These are phyloP conservation scores for Kingdonia uniflora DNA, from an alignment of 164 flowering plant species.

Conservation along the genomic window DNA sequence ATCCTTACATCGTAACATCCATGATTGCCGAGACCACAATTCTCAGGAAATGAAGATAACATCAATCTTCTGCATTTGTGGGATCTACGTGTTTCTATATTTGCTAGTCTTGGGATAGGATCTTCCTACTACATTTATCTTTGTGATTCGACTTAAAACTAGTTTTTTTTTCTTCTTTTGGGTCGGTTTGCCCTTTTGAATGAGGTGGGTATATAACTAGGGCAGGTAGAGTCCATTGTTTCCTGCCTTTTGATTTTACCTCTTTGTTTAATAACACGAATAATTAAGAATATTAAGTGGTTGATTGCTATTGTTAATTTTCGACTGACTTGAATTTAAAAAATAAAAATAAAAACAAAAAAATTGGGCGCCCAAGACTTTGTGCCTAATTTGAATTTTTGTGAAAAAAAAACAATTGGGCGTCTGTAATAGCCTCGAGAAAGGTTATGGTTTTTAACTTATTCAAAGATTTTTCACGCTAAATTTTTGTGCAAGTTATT, in stretches of 20 bases:
- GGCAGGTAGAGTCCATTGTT: too few species aligned
- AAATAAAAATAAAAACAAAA: too few species aligned
- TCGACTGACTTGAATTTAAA: too few species aligned
- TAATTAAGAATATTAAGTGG: neutral
- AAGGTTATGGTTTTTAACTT: too few species aligned
- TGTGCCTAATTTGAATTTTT: too few species aligned
- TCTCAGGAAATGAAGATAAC: slow-evolving; percentile 22
- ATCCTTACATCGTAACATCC: slow-evolving; percentile 30
- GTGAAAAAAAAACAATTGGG: too few species aligned
- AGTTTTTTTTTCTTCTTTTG: neutral
- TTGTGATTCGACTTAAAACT: neutral
- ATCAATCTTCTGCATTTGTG: neutral
- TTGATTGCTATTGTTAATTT: neutral
- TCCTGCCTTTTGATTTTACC: neutral
- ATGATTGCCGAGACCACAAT: slow-evolving; percentile 35
- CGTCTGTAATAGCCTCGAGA: too few species aligned
- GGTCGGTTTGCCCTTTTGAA: neutral
- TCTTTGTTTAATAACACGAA: neutral
- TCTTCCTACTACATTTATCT: neutral
- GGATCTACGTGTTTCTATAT: neutral
- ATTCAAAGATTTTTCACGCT: too few species aligned
- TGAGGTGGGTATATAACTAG: neutral
- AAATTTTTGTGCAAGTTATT: too few species aligned
- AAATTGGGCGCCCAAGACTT: too few species aligned
- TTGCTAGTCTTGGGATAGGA: neutral